Evolutionary conservation across 2,329 filamentous ascomycete genomes (phyloP).

Genomic region (Talaromyces sp.): DNA sequence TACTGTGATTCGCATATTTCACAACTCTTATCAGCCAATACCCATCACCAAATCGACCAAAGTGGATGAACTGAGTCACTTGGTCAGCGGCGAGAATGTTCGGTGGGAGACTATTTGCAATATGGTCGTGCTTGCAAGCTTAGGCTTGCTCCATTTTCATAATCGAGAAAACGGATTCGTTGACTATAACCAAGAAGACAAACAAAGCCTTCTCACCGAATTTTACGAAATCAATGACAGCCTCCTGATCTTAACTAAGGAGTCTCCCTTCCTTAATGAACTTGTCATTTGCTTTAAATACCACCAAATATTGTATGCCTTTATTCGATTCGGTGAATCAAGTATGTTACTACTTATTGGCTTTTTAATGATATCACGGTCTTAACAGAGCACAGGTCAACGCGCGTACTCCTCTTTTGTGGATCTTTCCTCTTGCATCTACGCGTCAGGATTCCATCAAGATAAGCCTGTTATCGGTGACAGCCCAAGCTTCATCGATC

Average conservation of each 20-base stretch:
- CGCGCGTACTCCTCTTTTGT: neutral
- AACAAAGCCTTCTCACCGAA: neutral
- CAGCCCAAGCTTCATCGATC: neutral
- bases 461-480: neutral
- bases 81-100: conserved; percentile 1
- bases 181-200: neutral
- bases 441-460: neutral
- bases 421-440: neutral
- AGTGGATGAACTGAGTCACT: neutral
- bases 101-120: conserved; percentile 3
- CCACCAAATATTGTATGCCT: neutral
- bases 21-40: neutral
- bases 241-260: neutral
- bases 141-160: neutral
- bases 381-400: neutral
- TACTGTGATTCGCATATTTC: neutral
- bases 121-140: neutral
- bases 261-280: neutral
- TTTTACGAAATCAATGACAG: neutral
- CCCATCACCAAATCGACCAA: neutral
- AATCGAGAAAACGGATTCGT: neutral
- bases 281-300: neutral
- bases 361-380: neutral
- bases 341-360: neutral
- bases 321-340: neutral